Evolutionary conservation across 2,329 filamentous ascomycete species (phyloP), one percentile per base, ranked within the genome.

Genomic region (Cordyceps cicadae): DNA sequence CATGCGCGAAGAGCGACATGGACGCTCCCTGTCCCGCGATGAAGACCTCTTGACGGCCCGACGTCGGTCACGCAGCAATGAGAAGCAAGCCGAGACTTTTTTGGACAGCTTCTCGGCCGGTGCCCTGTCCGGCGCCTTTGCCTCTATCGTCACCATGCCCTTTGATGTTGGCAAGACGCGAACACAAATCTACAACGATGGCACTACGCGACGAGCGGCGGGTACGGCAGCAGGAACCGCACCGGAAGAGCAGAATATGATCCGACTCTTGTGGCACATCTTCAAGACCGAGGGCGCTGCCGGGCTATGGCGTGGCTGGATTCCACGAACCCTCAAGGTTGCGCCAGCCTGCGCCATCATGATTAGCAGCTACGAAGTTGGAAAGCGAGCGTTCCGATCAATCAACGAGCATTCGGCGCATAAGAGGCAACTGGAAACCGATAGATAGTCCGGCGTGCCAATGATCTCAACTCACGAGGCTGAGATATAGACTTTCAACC

Each of bases 91-190:
- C 2, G 84, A 87, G 5, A 94, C 92, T 0, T 91, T 97, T 59
- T 75, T 89, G 29, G 93, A 97, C 74, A 94, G 90, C 67, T 99
- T 97, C 69, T 76, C 91, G 19, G 90, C 93, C 0, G 94, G 94
- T 19, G 91, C 91, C 0, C 73, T 83, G 2, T 94, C 92, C 0
- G 94, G 94, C 4, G 88, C 89, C 0, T 81, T 94, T 32, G 92
- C 94, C 0, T 92, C 93, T 1, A 82, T 97, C 24, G 80, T 94
- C 21, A 99, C 94, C 0, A 97, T 90, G 62, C 94, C 94, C 0
- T 99, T 99, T 68, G 94, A 99, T 69, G 94, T 99, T 0, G 94
- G 94, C 67, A 99, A 99, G 78, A 99, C 94, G 5, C 82, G 94
- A 21, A 92, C 92, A 62, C 94, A 99, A 72, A 87, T 97, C 0